phyloP scores from a whole-genome alignment of 2,329 filamentous ascomycete genomes.

The Cryphonectria radicalis region DNA sequence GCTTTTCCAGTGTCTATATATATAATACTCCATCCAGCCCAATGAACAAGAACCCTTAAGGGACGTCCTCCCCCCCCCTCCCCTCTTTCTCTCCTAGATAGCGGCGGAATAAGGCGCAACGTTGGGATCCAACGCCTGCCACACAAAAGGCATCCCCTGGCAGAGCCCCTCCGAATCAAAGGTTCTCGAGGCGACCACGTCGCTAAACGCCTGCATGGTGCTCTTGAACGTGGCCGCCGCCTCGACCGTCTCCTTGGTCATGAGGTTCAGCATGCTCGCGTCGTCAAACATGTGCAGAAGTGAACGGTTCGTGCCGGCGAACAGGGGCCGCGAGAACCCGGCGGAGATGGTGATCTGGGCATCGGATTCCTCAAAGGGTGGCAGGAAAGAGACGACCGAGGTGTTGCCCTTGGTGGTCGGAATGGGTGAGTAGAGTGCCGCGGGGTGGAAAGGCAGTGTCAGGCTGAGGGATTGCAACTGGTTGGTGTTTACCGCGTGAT shows the following conservation, averaged over 20 bases:
- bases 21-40: not conserved
- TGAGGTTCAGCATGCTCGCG: conserved; percentile 38
- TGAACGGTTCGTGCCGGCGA: conserved; percentile 42
- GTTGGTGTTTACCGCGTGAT: conserved; percentile 50
- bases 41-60: not conserved
- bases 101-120: conserved; percentile 31
- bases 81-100: conserved; percentile 12
- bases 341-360: conserved; percentile 44
- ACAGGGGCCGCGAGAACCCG: conserved; percentile 46
- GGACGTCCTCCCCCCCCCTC: no score
- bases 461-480: conserved; percentile 42
- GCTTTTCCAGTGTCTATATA: not conserved
- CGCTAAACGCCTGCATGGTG: conserved; percentile 45
- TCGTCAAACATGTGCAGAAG: conserved; percentile 49
- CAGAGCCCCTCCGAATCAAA: conserved; percentile 49
- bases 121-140: conserved; percentile 34
- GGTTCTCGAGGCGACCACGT: conserved; percentile 39
- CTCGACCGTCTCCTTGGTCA: conserved; percentile 37
- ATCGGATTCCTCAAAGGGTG: conserved; percentile 38
- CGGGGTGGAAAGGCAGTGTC: conserved; percentile 48
- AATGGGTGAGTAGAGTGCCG: conserved; percentile 44
- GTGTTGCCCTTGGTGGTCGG: conserved; percentile 45
- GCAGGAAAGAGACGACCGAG: conserved; percentile 43
- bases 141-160: conserved; percentile 54
- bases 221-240: conserved; percentile 43